These are phyloP conservation scores for Zygotorulaspora chibaensis DNA, from an alignment of 805 yeast genomes.

Conservation along the genomic window DNA sequence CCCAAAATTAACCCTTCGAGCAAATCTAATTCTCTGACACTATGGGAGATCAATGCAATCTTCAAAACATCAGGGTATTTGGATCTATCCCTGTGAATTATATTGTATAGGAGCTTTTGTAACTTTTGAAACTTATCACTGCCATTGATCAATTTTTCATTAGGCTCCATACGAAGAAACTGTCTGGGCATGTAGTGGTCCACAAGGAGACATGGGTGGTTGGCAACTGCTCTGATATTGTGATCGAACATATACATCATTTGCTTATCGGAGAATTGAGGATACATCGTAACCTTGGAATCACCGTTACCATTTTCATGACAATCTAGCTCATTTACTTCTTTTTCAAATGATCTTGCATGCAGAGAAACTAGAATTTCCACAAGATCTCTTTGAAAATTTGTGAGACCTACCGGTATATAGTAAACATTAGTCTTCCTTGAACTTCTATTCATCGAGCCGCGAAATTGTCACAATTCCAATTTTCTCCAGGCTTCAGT, in stretches of 20 bases:
- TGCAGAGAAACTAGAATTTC: slow-evolving; percentile 45
- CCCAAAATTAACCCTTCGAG: slow-evolving; percentile 79
- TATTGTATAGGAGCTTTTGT: slow-evolving; percentile 40
- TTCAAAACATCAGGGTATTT: slow-evolving; percentile 17
- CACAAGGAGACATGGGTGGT: slow-evolving; percentile 68
- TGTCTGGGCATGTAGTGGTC: slow-evolving; percentile 76
- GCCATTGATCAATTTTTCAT: slow-evolving; percentile 46
- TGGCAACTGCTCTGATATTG: slow-evolving; percentile 47
- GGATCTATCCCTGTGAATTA: slow-evolving; percentile 17
- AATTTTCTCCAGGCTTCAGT: neutral
- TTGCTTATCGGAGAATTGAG: slow-evolving; percentile 36
- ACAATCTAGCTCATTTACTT: slow-evolving; percentile 13
- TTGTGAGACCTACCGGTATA: slow-evolving; percentile 43
- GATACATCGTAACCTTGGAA: slow-evolving; percentile 20
- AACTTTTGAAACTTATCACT: slow-evolving; percentile 59
- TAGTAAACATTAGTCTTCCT: slow-evolving; percentile 15
- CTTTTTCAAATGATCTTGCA: slow-evolving; percentile 28
- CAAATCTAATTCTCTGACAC: slow-evolving; percentile 67
- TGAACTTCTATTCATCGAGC: neutral
- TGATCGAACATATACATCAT: slow-evolving; percentile 28
- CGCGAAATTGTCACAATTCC: neutral
- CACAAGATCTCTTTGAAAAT: slow-evolving; percentile 42
- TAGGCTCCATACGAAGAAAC: slow-evolving; percentile 60
- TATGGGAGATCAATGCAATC: slow-evolving; percentile 50
- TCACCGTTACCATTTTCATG: neutral